A percentile compares a stretch with the other conserved stretches of the same genome.
phyloP scores from a whole-genome alignment of 169 alveolate genomes.

The Plasmodium yoelii region DNA sequence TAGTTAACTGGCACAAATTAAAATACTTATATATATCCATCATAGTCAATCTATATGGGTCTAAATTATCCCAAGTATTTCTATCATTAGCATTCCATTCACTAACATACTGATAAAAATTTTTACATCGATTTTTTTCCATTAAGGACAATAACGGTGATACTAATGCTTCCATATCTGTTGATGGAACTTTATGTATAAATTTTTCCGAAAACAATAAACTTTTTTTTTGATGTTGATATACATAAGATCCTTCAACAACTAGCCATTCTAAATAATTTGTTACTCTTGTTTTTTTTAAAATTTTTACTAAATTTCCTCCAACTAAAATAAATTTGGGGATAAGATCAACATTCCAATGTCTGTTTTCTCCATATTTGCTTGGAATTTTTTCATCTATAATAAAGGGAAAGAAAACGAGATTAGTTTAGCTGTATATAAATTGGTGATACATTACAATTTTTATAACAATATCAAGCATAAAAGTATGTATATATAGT shows the following conservation, averaged over 20 bases:
- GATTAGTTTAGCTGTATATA: slow-evolving; percentile 1
- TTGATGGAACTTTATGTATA: slow-evolving; percentile 99
- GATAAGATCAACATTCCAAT: slow-evolving; percentile 98
- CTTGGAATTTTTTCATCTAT: slow-evolving; percentile 93
- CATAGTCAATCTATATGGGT: slow-evolving; percentile 90
- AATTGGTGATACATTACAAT: not conserved
- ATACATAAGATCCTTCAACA: slow-evolving; percentile 98
- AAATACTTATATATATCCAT: slow-evolving; percentile 90
- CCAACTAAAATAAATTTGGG: slow-evolving; percentile 99
- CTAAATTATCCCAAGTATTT: slow-evolving; percentile 93
- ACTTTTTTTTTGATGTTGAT: slow-evolving; percentile 97
- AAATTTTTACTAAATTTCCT: slow-evolving; percentile 96
- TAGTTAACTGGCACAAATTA: slow-evolving; percentile 95
- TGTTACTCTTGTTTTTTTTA: slow-evolving; percentile 96
- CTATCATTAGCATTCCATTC: slow-evolving; percentile 90
- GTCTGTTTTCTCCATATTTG: slow-evolving; percentile 95
- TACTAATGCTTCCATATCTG: slow-evolving; percentile 97
- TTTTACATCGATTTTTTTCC: slow-evolving; percentile 97
- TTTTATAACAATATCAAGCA: not conserved
- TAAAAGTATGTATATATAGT: not conserved
- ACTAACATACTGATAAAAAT: slow-evolving; percentile 94
- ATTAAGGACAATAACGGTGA: slow-evolving; percentile 96
- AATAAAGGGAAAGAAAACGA: not conserved
- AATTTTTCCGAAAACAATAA: slow-evolving; percentile 93
- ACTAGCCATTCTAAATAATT: slow-evolving; percentile 95